phyloP scores from a whole-genome alignment of 1,139 yeast species.

The Scheffersomyces titani region DNA sequence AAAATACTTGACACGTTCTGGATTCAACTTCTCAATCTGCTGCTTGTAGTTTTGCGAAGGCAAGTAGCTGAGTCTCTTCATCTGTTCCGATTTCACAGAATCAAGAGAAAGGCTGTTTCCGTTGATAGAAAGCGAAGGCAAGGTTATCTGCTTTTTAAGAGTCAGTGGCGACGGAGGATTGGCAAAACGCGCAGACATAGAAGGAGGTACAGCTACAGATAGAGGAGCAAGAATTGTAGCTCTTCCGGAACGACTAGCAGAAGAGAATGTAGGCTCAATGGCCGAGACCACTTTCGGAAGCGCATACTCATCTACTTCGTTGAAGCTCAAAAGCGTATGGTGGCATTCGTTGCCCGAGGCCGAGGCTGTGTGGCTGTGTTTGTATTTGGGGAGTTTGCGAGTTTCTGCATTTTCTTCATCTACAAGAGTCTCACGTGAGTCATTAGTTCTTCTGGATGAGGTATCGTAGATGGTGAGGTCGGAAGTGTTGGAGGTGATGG shows the following conservation, averaged over 20 bases:
- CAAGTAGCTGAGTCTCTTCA: slow-evolving; percentile 16
- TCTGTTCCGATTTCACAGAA: slow-evolving; percentile 18
- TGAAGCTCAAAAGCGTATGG: slow-evolving; percentile 4
- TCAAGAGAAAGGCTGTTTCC: slow-evolving; percentile 13
- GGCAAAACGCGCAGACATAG: background rate
- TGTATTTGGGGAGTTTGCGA: background rate
- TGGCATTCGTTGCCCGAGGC: slow-evolving; percentile 6
- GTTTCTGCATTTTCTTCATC: slow-evolving; percentile 1
- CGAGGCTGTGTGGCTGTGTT: slow-evolving; percentile 7
- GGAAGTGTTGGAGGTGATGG: slow-evolving; percentile 19
- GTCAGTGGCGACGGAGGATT: slow-evolving; percentile 4
- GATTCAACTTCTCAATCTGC: slow-evolving; percentile 12
- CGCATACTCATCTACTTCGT: slow-evolving; percentile 8
- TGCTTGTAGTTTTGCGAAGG: slow-evolving; percentile 11
- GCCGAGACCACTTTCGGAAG: slow-evolving; percentile 12
- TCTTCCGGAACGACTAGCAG: slow-evolving; percentile 3
- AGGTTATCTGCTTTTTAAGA: slow-evolving; percentile 16
- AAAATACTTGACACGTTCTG: slow-evolving; percentile 5
- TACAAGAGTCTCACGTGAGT: background rate
- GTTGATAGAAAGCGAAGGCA: slow-evolving; percentile 12
- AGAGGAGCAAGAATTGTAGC: background rate
- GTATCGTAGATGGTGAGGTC: slow-evolving; percentile 13
- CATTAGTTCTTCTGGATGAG: background rate
- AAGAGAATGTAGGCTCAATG: slow-evolving; percentile 9
- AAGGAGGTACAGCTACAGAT: slow-evolving; percentile 2